phyloP scores from a whole-genome alignment of 805 yeast genomes.

The Saccharomyces paradoxus region DNA sequence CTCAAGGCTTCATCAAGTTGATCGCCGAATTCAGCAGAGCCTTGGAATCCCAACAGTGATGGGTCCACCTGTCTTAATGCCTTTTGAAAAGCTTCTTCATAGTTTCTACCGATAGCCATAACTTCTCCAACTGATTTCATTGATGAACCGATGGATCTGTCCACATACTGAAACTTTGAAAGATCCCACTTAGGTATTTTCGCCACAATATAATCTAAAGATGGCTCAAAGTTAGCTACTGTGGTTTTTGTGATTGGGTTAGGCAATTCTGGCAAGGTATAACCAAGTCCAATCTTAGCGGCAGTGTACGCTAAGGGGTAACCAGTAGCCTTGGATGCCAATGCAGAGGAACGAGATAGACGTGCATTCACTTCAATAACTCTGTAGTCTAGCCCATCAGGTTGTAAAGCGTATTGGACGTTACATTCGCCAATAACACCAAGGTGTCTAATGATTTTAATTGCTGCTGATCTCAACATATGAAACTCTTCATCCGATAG shows the following conservation, averaged over 20 bases:
- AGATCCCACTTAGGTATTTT: conserved; percentile 99
- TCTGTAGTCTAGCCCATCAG: conserved; percentile 90
- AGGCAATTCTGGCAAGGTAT: conserved; percentile 89
- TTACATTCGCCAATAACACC: conserved; percentile 99
- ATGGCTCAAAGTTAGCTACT: conserved; percentile 93
- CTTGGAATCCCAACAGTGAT: conserved; percentile 83
- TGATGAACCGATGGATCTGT: conserved; percentile 86
- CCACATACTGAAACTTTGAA: conserved; percentile 89
- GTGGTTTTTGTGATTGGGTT: conserved; percentile 96
- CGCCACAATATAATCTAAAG: conserved; percentile 91
- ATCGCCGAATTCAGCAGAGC: conserved; percentile 61
- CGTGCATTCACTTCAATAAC: conserved; percentile 97
- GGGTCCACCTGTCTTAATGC: conserved; percentile 96
- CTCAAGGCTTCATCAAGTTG: conserved; percentile 67
- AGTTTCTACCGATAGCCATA: conserved; percentile 96
- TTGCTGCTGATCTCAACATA: conserved; percentile 96
- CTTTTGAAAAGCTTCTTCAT: conserved; percentile 96
- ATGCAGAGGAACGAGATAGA: conserved; percentile 91
- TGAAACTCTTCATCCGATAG: conserved; percentile 94
- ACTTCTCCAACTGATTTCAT: conserved; percentile 99
- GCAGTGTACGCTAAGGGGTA: conserved; percentile 98
- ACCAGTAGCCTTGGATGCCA: conserved; percentile 98
- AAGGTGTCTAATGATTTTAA: conserved; percentile 91
- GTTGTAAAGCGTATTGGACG: conserved; percentile 93
- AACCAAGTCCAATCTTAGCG: conserved; percentile 91